phyloP scores from a whole-genome alignment of 1,284 basidiomycete genomes.

The Moesziomyces globuligerus region DNA sequence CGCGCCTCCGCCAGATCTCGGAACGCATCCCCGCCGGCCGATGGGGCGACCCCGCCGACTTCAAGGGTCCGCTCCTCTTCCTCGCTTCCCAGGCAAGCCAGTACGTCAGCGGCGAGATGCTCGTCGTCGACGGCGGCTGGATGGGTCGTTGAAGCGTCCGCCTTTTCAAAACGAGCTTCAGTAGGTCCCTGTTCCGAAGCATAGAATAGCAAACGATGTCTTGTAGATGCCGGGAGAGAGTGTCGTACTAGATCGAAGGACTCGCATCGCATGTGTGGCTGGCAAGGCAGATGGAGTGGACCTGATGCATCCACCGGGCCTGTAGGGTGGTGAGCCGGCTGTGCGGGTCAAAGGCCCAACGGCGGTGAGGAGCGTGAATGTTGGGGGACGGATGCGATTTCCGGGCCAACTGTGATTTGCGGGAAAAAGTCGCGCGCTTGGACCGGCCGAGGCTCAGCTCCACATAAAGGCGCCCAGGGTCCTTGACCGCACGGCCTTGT shows the following conservation, averaged over 20 bases:
- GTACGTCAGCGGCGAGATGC: conserved; percentile 85
- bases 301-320: too few relatives aligned
- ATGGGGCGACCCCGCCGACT: conserved; percentile 88
- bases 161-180: not conserved
- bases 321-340: not conserved
- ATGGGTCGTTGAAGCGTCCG: conserved; percentile 42
- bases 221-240: too few relatives aligned
- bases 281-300: too few relatives aligned
- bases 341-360: conserved; percentile 6
- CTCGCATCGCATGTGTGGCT: too few relatives aligned
- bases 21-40: conserved; percentile 73
- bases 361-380: too few relatives aligned
- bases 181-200: too few relatives aligned
- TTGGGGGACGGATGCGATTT: too few relatives aligned
- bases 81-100: conserved; percentile 85
- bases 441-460: not conserved
- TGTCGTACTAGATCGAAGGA: too few relatives aligned
- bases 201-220: not conserved
- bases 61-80: conserved; percentile 90
- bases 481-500: too few relatives aligned
- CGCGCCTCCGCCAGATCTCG: conserved; percentile 83
- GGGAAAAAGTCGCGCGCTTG: not conserved
- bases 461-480: not conserved
- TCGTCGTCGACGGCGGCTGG: conserved; percentile 67
- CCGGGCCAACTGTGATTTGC: not conserved